Base-by-base conservation (phyloP, 495 filamentous ascomycete species). In the Aspergillus asperescens region DNA sequence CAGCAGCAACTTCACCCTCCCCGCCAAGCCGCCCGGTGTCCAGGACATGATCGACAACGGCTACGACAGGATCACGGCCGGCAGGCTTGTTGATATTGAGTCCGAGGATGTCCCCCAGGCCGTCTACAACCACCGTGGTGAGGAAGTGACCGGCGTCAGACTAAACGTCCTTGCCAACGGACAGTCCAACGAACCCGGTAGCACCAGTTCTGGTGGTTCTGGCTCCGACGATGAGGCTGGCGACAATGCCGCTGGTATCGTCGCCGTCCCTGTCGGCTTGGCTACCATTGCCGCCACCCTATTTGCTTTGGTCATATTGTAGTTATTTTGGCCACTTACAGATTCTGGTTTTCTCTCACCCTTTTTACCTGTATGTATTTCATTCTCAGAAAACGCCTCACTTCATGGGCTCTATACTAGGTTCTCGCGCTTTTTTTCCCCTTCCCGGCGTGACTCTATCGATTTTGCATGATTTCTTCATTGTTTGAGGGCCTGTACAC, bases 1-100 rank as follows among this genome's bases (percentile, higher is more conserved):
- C 79, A 76, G 74, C 69, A 83, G 70, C 70, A 83, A 84, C 70
- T 95, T 92, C 75, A 83, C 81, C 48, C 69, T 95, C 52, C 90
- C 90, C 22, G 65, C 55, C 3, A 58, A 67, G 10, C 82, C 81
- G 9, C 59, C 62, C 31, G 79, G 77, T 55, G 78, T 72, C 31
- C 65, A 75, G 15, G 68, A 75, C 34, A 68, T 83, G 56, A 78
- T 80, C 48, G 62, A 76, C 57, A 67, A 72, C 54, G 83, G 83
- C 45, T 67, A 81, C 42, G 48, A 67, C 24, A 70, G 78, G 49
- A 71, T 77, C n/a, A 72, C 72, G 18, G 56, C 64, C 16, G 84
- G 83, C 15, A 77, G 81, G 59, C 62, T 86, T 5, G 76, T 87
- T 46, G 51, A 70, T n/a, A 77, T 89, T 51, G 65, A 68, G n/a